These are phyloP conservation scores for Suhomyces coccinellae DNA, from an alignment of 1,139 yeast species.

Conservation along the genomic window DNA sequence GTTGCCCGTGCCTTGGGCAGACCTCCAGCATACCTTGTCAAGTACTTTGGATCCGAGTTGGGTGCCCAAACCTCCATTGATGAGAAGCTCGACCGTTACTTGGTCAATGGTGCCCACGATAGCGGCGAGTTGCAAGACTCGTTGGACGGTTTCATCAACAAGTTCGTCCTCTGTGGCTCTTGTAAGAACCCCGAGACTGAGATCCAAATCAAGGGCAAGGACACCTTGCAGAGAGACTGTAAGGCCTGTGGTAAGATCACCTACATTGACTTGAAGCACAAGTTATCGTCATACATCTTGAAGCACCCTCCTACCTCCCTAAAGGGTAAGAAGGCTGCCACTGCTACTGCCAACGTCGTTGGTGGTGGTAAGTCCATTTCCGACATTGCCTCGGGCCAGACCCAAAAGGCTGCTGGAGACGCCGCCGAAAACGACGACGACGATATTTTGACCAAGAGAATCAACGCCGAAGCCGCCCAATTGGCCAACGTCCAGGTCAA, in stretches of 20 bases:
- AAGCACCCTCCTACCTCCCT: slow-evolving; percentile 84
- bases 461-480: slow-evolving; percentile 82
- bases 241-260: slow-evolving; percentile 97
- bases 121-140: slow-evolving; percentile 88
- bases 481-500: slow-evolving; percentile 62
- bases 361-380: slow-evolving; percentile 84
- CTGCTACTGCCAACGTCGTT: slow-evolving; percentile 88
- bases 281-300: slow-evolving; percentile 78
- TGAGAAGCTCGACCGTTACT: slow-evolving; percentile 79
- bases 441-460: slow-evolving; percentile 75
- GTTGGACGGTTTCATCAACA: slow-evolving; percentile 89
- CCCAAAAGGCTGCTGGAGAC: slow-evolving; percentile 35
- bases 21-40: slow-evolving; percentile 88
- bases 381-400: slow-evolving; percentile 68
- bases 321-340: slow-evolving; percentile 70
- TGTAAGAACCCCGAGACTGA: slow-evolving; percentile 99
- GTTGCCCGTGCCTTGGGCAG: slow-evolving; percentile 94
- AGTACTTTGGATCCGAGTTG: slow-evolving; percentile 92
- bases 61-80: slow-evolving; percentile 93
- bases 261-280: slow-evolving; percentile 81
- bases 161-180: slow-evolving; percentile 89
- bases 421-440: slow-evolving; percentile 46
- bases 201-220: slow-evolving; percentile 76
- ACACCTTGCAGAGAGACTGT: slow-evolving; percentile 84
- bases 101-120: slow-evolving; percentile 95